Evolutionary conservation across 495 filamentous ascomycete species (phyloP), one percentile per base, ranked within the genome.

Genomic region (Penicillium cataractarum): DNA sequence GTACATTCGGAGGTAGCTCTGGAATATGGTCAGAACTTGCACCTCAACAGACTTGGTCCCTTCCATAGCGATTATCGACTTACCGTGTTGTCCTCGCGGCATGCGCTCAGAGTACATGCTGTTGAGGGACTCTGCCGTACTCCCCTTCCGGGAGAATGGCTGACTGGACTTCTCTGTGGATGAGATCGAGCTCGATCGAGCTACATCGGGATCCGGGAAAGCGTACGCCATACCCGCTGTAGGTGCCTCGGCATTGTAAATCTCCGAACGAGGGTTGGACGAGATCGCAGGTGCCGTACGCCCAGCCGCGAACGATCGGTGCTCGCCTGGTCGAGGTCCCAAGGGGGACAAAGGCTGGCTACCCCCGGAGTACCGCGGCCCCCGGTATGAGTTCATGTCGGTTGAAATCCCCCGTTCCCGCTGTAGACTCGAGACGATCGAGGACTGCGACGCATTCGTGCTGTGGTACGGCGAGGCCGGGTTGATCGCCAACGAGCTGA

Each of bases 211-310:
- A 66, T 92, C 90, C 0, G 90, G 90, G 68, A 93, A 92, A 37
- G 90, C 90, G 78, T 91, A 93, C 0, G 90, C 88, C 70, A 92
- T 87, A 74, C 90, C 90, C 63, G 90, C 91, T 17, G 89, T 92
- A 9, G 90, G 90, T 55, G 91, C 88, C 56, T 90, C 89, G 4
- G 90, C 90, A 60, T 90, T 88, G 61, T 91, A 91, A 66, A 92
- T 90, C 50, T 87, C 88, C 46, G 87, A 87, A n/a, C 84, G 86
- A 15, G 90, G 87, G 57, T 91, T 91, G 12, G 89, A 89, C 1
- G 86, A 90, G 61, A 93, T 93, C 6, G 88, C 83, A 12, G 90
- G 90, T 2, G 90, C 90, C 4, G 89, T 90, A 60, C 87, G 71
- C 65, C 79, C 75, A 77, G 87, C 71, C 66, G 78, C 68, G 73